Percentiles rank a stretch among this genome's conserved stretches.
Evolutionary conservation across 495 filamentous ascomycete species (phyloP).

Genomic region (Hypomontagnella monticulosa): DNA sequence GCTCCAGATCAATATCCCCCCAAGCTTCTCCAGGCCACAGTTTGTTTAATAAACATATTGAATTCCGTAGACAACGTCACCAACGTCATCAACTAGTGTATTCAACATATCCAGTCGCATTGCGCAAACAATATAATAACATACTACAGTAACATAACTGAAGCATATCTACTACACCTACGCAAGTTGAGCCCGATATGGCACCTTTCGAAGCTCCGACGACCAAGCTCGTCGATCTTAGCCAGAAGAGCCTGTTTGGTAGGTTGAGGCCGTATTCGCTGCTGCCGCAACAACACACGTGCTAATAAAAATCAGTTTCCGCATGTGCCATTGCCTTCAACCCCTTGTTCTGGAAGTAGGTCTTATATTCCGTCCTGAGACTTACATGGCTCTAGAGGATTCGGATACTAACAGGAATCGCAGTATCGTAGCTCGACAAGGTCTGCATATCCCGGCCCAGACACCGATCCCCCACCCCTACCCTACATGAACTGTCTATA

Average conservation of each 20-base stretch:
- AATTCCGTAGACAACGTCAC: slow-evolving; percentile 14
- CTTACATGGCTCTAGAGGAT: slow-evolving; percentile 5
- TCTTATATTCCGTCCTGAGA: slow-evolving; percentile 19
- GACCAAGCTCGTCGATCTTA: slow-evolving; percentile 67
- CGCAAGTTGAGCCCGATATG: slow-evolving; percentile 26
- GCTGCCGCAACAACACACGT: neutral
- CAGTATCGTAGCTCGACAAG: slow-evolving; percentile 74
- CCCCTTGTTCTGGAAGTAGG: slow-evolving; percentile 84
- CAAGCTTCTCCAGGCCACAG: slow-evolving; percentile 15
- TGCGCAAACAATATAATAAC: neutral
- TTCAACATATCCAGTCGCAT: neutral
- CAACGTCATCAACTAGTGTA: neutral
- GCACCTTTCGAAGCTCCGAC: slow-evolving; percentile 36
- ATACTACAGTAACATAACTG: neutral
- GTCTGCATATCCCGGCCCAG: slow-evolving; percentile 50
- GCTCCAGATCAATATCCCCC: no score
- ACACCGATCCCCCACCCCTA: neutral
- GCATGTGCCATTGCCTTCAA: slow-evolving; percentile 76
- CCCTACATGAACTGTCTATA: neutral
- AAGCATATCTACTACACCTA: neutral
- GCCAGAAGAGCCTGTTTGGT: slow-evolving; percentile 72
- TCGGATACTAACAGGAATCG: slow-evolving; percentile 21
- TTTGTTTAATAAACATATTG: slow-evolving; percentile 13
- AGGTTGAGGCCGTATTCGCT: slow-evolving; percentile 38
- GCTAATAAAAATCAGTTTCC: slow-evolving; percentile 63